Base-by-base conservation (phyloP, 1,284 basidiomycete genomes). In the Naganishia cerealis region DNA sequence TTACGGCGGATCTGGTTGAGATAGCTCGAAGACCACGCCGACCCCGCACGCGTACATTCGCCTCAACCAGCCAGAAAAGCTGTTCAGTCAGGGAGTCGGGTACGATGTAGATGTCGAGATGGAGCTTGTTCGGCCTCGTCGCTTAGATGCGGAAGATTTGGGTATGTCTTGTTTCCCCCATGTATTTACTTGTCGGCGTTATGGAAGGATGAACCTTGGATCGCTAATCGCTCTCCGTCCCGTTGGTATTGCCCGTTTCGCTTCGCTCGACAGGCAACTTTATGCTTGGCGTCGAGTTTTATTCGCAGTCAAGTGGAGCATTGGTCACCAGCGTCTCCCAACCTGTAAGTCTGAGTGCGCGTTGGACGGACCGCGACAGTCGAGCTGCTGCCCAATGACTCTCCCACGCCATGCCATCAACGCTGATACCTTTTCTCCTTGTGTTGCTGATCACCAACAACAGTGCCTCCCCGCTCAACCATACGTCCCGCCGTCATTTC, bases 51-150 rank as follows among this genome's bases (percentile, higher is more conserved):
- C 76, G 4, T 59, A 75, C 2, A 73, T 81, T 12, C 71, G 71
- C 0, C 70, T 81, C 7, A 67, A 74, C 0, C 26, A 57, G 21
- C 57, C 72, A 10, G 75, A 76, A 36, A 72, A 67, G 42, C n/a
- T 52, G 15, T 78, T 81, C 65, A 73, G 76, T 56, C 76, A 79
- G 62, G 80, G 80, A 67, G 69, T 81, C 70, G 67, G 75, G 54
- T 81, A 81, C 65, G 80, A 81, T 67, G 76, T 81, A 6, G 75
- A 79, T 65, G 75, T 81, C 16, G 79, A 80, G 70, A 72, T 80
- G 71, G 80, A 81, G 71, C 73, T 81, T 9, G 78, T 81, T 13
- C 71, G 79, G 36, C 79, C 80, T 7, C 67, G 8, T 66, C 63
- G 53, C 72, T 67, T 0, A 55, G 69, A 10, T 12, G 74, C 40